A percentile compares a stretch with the other conserved stretches of the same genome.
phyloP scores from a whole-genome alignment of 345 rosid genomes.

The Erodium maritimum region DNA sequence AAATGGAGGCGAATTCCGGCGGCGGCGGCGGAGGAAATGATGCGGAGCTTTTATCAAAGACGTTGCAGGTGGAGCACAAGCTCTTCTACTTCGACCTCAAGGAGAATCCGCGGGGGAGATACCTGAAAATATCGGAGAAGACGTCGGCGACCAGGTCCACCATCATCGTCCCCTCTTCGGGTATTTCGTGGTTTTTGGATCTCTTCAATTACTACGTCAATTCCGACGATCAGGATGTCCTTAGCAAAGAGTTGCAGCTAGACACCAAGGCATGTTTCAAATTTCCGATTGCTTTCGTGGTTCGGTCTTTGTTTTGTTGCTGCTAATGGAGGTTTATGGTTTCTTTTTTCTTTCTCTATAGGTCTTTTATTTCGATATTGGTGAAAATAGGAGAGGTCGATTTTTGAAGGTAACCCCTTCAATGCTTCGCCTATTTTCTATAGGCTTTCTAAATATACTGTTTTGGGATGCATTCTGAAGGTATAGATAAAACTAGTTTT shows the following conservation, averaged over 20 bases:
- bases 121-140: slow-evolving; percentile 93
- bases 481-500: not conserved
- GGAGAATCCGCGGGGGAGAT: slow-evolving; percentile 92
- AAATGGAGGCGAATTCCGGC: slow-evolving; percentile 8
- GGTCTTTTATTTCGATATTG: slow-evolving; percentile 96
- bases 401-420: slow-evolving; percentile 59
- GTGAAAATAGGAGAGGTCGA: slow-evolving; percentile 90
- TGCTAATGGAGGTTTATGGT: not conserved
- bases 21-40: slow-evolving; percentile 40
- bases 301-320: not conserved
- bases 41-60: slow-evolving; percentile 87
- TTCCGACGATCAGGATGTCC: slow-evolving; percentile 81
- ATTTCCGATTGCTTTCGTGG: not conserved
- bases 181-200: slow-evolving; percentile 96
- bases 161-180: slow-evolving; percentile 90
- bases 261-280: slow-evolving; percentile 59
- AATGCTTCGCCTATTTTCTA: not conserved
- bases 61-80: slow-evolving; percentile 91
- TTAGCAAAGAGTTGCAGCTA: slow-evolving; percentile 93
- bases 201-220: slow-evolving; percentile 91
- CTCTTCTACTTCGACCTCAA: slow-evolving; percentile 91
- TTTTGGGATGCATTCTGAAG: not conserved
- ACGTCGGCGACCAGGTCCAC: slow-evolving; percentile 97
- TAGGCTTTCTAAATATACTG: not conserved
- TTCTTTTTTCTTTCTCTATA: slow-evolving; percentile 11